Evolutionary conservation across 768 basidiomycete genomes (phyloP).

Genomic region (Leccinum subgranulosum): DNA sequence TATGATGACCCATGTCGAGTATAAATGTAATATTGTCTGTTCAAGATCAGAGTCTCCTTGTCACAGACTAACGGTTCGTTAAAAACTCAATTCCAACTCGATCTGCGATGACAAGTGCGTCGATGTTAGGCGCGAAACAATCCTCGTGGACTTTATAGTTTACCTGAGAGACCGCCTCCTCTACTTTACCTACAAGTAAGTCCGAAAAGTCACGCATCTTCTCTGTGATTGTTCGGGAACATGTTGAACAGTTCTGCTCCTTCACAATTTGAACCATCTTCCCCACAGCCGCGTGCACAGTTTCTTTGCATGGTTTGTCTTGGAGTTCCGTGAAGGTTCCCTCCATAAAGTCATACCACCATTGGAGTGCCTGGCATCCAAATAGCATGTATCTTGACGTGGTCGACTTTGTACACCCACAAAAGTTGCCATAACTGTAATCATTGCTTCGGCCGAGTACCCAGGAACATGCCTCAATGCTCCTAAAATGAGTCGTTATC

Average conservation of each 20-base stretch:
- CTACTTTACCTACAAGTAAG: constrained; percentile 11
- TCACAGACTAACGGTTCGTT: too few species aligned
- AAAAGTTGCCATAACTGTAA: not conserved
- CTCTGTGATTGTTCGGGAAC: not conserved
- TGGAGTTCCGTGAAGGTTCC: constrained; percentile 4
- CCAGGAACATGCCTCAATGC: constrained; percentile 6
- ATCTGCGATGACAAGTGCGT: not conserved
- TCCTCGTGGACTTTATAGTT: not conserved
- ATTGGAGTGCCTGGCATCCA: not conserved
- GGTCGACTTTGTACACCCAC: not conserved
- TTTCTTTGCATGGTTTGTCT: constrained; percentile 19
- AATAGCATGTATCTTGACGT: not conserved
- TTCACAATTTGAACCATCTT: not conserved
- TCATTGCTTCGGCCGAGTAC: not conserved
- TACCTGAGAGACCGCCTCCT: constrained; percentile 9
- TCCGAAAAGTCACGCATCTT: constrained; percentile 16
- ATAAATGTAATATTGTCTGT: too few species aligned
- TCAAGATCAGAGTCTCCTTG: too few species aligned
- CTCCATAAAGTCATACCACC: constrained; percentile 22
- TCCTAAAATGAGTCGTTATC: constrained; percentile 16
- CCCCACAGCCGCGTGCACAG: not conserved
- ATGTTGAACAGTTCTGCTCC: not conserved
- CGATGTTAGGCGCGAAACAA: not conserved
- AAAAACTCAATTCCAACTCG: constrained; percentile 5
- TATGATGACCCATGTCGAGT: not conserved